Evolutionary conservation across 352 stramenopile genomes (phyloP), one percentile per base, ranked within the genome.

Genomic region (Pythium biforme): DNA sequence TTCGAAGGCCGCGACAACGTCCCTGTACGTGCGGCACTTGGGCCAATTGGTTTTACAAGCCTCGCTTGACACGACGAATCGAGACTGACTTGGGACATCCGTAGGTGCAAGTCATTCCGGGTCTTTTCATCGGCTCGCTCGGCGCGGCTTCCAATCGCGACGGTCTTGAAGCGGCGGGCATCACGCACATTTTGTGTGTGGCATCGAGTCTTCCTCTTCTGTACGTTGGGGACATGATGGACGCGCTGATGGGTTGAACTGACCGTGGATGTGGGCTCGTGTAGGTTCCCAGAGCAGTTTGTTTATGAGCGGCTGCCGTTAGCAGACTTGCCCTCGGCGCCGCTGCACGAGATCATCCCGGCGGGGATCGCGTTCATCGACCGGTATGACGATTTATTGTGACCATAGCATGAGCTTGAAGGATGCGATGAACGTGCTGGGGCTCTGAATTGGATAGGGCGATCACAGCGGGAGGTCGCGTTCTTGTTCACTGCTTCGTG

Each of bases 401-500:
- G 45, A 53, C 1, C 14, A 14, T 22, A 5, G 12, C 20, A 1
- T 11, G 2, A 37, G 2, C 31, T 37, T 37, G 31, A 37, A 8
- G 31, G 31, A 37, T 10, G 31, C 31, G n/a, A n/a, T 37, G 14
- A 37, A 12, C 39, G 19, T 22, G 39, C 9, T 8, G 19, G 3
- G 8, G 15, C 3, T 45, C 11, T 17, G 12, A 22, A 23, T 27
- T 31, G 5, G 41, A 22, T 52, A 90, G 78, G 9, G 75, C 79
- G 1, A 51, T 90, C 4, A 59, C 41, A 10, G 40, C 41, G 0
- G 73, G 75, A 33, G 77, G 79, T n/a, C 71, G 74, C 9, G 81
- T 90, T 19, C 78, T 93, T 26, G 81, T 94, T 46, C 86, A 94
- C 54, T 94, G 86, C 57, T 90, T 81, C 26, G 73, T 87, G 48